Conservation (phyloP, 805 yeast species). For the Torulaspora delbrueckii region DNA sequence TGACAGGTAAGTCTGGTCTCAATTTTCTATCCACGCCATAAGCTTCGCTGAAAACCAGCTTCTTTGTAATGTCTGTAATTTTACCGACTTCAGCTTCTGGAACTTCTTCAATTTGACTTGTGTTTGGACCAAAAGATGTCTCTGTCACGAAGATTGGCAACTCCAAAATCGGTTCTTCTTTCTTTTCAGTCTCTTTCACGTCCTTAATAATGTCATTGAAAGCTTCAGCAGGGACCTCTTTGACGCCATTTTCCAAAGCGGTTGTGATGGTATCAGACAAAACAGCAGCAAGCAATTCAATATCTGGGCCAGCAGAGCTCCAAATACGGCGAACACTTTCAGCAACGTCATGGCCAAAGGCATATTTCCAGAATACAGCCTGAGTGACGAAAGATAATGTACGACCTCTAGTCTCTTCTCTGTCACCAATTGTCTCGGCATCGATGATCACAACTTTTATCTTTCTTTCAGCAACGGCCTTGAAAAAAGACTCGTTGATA, state of each 20-base stretch:
- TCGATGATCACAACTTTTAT: slow-evolving; percentile 57
- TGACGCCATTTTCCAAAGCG: slow-evolving; percentile 44
- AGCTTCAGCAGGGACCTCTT: slow-evolving; percentile 35
- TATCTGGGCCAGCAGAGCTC: slow-evolving; percentile 76
- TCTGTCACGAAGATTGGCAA: slow-evolving; percentile 56
- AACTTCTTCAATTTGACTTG: slow-evolving; percentile 41
- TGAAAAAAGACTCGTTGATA: slow-evolving; percentile 47
- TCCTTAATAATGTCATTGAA: slow-evolving; percentile 31
- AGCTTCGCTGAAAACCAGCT: slow-evolving; percentile 77
- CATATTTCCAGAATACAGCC: slow-evolving; percentile 71
- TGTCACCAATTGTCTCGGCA: slow-evolving; percentile 55
- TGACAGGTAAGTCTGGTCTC: slow-evolving; percentile 86
- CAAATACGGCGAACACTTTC: slow-evolving; percentile 71
- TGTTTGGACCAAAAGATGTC: slow-evolving; percentile 61
- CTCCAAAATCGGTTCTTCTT: slow-evolving; percentile 32
- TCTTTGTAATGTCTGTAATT: slow-evolving; percentile 55
- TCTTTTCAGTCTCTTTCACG: slow-evolving; percentile 32
- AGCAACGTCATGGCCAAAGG: slow-evolving; percentile 51
- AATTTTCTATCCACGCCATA: slow-evolving; percentile 51
- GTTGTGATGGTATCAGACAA: slow-evolving; percentile 61
- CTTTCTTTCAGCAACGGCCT: slow-evolving; percentile 47
- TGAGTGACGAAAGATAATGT: slow-evolving; percentile 70
- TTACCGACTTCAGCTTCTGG: slow-evolving; percentile 39
- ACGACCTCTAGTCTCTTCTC: slow-evolving; percentile 70
- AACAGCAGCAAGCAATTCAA: slow-evolving; percentile 72